These are phyloP conservation scores for Vigna hirtella DNA, from an alignment of 306 rosid species.

Conservation along the genomic window DNA sequence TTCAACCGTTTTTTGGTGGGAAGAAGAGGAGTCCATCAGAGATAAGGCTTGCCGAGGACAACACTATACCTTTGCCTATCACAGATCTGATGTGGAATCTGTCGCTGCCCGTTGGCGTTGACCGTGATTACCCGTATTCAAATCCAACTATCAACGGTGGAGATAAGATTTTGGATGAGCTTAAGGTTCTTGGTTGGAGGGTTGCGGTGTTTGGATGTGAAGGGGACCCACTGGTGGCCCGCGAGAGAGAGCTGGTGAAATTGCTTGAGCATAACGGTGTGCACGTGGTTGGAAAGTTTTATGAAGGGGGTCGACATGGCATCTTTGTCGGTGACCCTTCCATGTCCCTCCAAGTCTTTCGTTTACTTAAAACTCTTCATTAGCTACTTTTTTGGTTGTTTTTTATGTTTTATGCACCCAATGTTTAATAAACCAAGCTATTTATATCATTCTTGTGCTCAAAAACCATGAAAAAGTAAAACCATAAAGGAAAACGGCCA, in stretches of 20 bases:
- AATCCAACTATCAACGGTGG: constrained; percentile 56
- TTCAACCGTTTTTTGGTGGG: constrained; percentile 68
- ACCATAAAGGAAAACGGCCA: too few species aligned
- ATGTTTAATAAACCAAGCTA: not conserved
- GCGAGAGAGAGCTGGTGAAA: constrained; percentile 43
- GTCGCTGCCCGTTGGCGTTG: constrained; percentile 55
- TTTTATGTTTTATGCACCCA: not conserved
- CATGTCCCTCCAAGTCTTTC: constrained; percentile 35
- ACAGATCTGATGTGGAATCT: constrained; percentile 58
- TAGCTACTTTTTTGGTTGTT: too few species aligned
- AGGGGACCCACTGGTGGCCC: constrained; percentile 62
- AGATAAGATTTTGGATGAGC: constrained; percentile 25
- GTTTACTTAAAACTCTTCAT: constrained; percentile 11
- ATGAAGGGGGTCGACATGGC: constrained; percentile 54
- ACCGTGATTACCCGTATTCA: constrained; percentile 61
- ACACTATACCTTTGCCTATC: constrained; percentile 20
- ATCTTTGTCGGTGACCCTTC: constrained; percentile 40
- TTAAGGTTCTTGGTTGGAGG: constrained; percentile 50
- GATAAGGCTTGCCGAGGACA: constrained; percentile 42
- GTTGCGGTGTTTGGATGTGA: constrained; percentile 50
- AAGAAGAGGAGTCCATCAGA: constrained; percentile 54
- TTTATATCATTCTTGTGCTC: too few species aligned
- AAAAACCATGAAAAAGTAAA: too few species aligned
- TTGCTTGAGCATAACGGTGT: constrained; percentile 46
- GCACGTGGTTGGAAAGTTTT: constrained; percentile 46